Evolutionary conservation across 371 early-diverging fungal genomes (phyloP).

Genomic region (Lichtheimia ornata): DNA sequence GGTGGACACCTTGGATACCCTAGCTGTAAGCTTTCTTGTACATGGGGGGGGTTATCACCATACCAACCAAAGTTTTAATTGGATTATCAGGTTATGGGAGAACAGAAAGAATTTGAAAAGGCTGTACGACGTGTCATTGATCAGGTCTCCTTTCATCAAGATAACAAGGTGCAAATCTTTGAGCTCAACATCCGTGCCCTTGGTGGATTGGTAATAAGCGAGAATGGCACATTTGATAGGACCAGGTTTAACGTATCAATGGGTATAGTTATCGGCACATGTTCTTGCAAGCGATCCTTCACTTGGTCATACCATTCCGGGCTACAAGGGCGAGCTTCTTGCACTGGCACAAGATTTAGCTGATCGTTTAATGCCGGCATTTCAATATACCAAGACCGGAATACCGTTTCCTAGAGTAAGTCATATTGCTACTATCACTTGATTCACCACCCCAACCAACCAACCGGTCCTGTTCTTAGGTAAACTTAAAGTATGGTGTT

Average conservation of each 20-base stretch:
- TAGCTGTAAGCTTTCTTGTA: conserved; percentile 59
- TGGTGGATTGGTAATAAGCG: conserved; percentile 79
- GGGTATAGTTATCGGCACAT: conserved; percentile 76
- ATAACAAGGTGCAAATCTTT: conserved; percentile 92
- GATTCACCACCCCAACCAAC: background rate
- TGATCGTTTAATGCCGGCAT: conserved; percentile 88
- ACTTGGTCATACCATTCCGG: conserved; percentile 50
- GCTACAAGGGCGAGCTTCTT: conserved; percentile 81
- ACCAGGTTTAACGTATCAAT: background rate
- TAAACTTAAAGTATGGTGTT: conserved; percentile 81
- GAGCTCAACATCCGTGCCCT: conserved; percentile 92
- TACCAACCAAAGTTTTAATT: too few relatives aligned
- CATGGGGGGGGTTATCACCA: too few relatives aligned
- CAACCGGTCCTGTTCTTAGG: conserved; percentile 26
- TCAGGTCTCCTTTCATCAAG: conserved; percentile 74
- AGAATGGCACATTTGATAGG: background rate
- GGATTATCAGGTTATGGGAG: conserved; percentile 62
- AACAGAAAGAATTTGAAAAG: conserved; percentile 67
- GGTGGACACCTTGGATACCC: conserved; percentile 87
- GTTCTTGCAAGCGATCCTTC: conserved; percentile 75
- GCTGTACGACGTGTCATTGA: conserved; percentile 71
- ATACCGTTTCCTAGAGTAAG: conserved; percentile 85
- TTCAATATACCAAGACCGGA: conserved; percentile 77
- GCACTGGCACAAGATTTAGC: conserved; percentile 82
- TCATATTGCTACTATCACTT: background rate